phyloP scores from a whole-genome alignment of 805 yeast genomes.

The Yamadazyma olivae region DNA sequence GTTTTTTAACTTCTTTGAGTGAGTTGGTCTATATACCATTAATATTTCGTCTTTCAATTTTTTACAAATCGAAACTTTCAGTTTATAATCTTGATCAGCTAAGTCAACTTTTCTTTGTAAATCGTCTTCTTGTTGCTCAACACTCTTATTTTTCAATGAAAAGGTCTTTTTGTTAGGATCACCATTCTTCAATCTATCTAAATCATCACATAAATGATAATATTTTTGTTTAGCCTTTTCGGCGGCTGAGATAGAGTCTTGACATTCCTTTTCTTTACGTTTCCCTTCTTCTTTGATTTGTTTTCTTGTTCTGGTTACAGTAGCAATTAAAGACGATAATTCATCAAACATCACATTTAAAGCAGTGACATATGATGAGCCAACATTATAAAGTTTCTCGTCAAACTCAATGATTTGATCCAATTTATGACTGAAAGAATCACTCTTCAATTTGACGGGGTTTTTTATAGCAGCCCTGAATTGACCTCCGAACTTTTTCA shows the following conservation, averaged over 20 bases:
- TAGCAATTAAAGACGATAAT: slow-evolving; percentile 62
- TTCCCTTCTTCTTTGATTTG: slow-evolving; percentile 76
- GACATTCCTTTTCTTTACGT: slow-evolving; percentile 78
- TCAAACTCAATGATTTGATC: slow-evolving; percentile 73
- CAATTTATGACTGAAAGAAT: slow-evolving; percentile 64
- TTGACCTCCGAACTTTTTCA: slow-evolving; percentile 65
- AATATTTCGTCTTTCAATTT: slow-evolving; percentile 71
- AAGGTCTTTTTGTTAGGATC: slow-evolving; percentile 81
- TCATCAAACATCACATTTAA: slow-evolving; percentile 86
- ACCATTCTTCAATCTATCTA: slow-evolving; percentile 73
- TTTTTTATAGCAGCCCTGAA: slow-evolving; percentile 48
- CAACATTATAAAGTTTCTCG: slow-evolving; percentile 67
- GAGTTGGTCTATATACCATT: slow-evolving; percentile 72
- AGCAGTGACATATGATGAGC: slow-evolving; percentile 73
- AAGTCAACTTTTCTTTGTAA: slow-evolving; percentile 71
- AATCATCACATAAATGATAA: slow-evolving; percentile 76
- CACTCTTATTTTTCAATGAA: slow-evolving; percentile 73
- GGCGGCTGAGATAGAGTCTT: slow-evolving; percentile 77
- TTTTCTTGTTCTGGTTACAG: slow-evolving; percentile 73
- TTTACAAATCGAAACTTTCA: slow-evolving; percentile 69
- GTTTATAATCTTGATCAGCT: slow-evolving; percentile 85
- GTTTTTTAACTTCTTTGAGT: slow-evolving; percentile 67
- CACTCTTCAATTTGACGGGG: slow-evolving; percentile 46
- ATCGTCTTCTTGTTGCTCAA: slow-evolving; percentile 90
- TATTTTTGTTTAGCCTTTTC: slow-evolving; percentile 82